phyloP scores from a whole-genome alignment of 805 yeast genomes.

The Candida namnaoensis region DNA sequence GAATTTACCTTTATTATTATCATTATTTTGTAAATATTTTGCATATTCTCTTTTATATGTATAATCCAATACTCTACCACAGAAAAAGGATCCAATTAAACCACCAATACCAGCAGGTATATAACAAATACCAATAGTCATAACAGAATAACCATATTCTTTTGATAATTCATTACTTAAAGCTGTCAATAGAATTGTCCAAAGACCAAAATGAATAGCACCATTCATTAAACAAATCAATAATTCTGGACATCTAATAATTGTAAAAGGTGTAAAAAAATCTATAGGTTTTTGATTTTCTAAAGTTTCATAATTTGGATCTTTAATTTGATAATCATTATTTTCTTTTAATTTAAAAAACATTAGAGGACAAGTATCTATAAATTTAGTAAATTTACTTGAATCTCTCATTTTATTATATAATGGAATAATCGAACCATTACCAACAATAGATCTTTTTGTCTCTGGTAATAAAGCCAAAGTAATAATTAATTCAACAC shows the following conservation, averaged over 20 bases:
- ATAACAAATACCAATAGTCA: slow-evolving; percentile 62
- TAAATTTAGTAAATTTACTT: neutral
- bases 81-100: slow-evolving; percentile 44
- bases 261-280: slow-evolving; percentile 30
- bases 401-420: slow-evolving; percentile 20
- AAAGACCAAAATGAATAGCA: slow-evolving; percentile 56
- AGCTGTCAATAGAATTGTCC: slow-evolving; percentile 65
- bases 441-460: slow-evolving; percentile 61
- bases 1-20: slow-evolving; percentile 22
- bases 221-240: slow-evolving; percentile 42
- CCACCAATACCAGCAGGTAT: slow-evolving; percentile 70
- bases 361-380: slow-evolving; percentile 2
- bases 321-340: slow-evolving; percentile 15
- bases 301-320: slow-evolving; percentile 22
- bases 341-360: slow-evolving; percentile 9
- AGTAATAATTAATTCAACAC: slow-evolving; percentile 27
- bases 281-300: slow-evolving; percentile 17
- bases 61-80: slow-evolving; percentile 51
- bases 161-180: slow-evolving; percentile 45
- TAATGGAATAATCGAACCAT: slow-evolving; percentile 54
- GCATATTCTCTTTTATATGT: slow-evolving; percentile 32
- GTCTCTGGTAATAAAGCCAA: slow-evolving; percentile 63
- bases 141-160: slow-evolving; percentile 40
- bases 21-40: slow-evolving; percentile 6
- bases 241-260: slow-evolving; percentile 36